Evolutionary conservation across 2,329 filamentous ascomycete species (phyloP).

Genomic region (Beauveria brongniartii): DNA sequence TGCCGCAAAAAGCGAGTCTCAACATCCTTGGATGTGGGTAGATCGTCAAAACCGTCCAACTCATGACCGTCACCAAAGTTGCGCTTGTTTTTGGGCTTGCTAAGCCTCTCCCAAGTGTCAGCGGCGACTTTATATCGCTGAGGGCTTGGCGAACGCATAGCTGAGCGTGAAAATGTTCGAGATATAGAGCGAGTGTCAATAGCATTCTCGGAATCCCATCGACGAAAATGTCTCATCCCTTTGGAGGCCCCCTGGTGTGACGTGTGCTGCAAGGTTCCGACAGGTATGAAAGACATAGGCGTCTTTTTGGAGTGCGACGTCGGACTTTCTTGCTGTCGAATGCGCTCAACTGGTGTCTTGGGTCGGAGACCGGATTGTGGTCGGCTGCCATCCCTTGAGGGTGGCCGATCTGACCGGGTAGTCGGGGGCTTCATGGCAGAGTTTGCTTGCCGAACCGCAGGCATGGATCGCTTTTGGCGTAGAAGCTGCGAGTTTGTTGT

Average conservation of each 20-base stretch:
- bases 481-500: constrained; percentile 58
- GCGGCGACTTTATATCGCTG: constrained; percentile 38
- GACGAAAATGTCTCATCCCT: constrained; percentile 60
- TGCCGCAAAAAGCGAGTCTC: constrained; percentile 80
- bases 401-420: constrained; percentile 47
- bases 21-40: constrained; percentile 75
- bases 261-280: constrained; percentile 63
- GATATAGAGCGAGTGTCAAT: constrained; percentile 51
- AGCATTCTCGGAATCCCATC: constrained; percentile 72
- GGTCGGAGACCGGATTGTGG: constrained; percentile 48
- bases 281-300: constrained; percentile 69
- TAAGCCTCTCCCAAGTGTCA: constrained; percentile 58
- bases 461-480: constrained; percentile 57
- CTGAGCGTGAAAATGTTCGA: constrained; percentile 48
- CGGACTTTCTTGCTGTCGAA: constrained; percentile 42
- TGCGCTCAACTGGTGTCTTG: constrained; percentile 64
- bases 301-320: constrained; percentile 48
- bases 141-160: constrained; percentile 54
- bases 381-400: constrained; percentile 50
- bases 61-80: constrained; percentile 87
- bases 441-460: constrained; percentile 46
- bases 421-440: constrained; percentile 41
- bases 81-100: constrained; percentile 50
- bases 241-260: constrained; percentile 74
- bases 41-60: constrained; percentile 86